These are phyloP conservation scores for Linum trigynum DNA, from an alignment of 345 rosid species.

Conservation along the genomic window DNA sequence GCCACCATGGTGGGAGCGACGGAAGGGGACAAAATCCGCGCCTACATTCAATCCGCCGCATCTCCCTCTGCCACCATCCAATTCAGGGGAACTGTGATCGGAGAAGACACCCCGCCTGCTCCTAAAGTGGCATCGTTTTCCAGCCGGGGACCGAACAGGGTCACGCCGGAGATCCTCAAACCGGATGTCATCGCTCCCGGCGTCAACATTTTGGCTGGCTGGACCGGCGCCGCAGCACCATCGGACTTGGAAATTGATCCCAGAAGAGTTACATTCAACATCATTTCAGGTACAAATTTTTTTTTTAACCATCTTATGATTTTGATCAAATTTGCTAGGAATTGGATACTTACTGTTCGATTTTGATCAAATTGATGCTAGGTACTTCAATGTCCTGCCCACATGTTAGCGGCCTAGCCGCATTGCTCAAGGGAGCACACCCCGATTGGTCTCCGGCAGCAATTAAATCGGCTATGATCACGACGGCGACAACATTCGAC, in stretches of 20 bases:
- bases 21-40: conserved; percentile 13
- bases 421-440: conserved; percentile 52
- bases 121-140: conserved; percentile 27
- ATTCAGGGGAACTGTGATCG: conserved; percentile 22
- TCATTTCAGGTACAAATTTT: conserved; percentile 17
- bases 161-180: conserved; percentile 22
- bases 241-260: conserved; percentile 26
- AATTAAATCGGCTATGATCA: conserved; percentile 61
- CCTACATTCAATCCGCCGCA: conserved; percentile 12
- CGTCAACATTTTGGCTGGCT: conserved; percentile 23
- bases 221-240: conserved; percentile 18
- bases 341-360: conserved; percentile 15
- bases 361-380: conserved; percentile 57
- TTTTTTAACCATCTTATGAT: not conserved
- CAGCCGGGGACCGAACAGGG: conserved; percentile 21
- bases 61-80: conserved; percentile 22
- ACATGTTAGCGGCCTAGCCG: conserved; percentile 75
- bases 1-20: conserved; percentile 24
- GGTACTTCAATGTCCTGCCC: conserved; percentile 95
- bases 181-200: conserved; percentile 28
- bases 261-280: conserved; percentile 25
- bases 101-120: conserved; percentile 17
- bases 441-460: conserved; percentile 70
- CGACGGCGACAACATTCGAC: conserved; percentile 63
- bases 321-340: conserved; percentile 68